Conservation (phyloP, 306 rosid genomes). For the Glycine soja region DNA sequence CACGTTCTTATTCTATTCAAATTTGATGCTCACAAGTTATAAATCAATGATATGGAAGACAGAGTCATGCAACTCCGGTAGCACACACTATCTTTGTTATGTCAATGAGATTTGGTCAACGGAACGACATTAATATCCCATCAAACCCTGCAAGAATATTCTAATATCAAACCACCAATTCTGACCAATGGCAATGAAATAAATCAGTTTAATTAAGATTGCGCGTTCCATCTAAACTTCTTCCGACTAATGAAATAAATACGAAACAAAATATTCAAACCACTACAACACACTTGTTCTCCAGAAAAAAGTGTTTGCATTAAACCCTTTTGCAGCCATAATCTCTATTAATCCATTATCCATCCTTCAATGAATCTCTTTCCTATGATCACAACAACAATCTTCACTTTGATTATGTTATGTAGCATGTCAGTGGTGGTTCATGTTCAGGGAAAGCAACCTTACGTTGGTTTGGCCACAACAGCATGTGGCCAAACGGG, state of each 20-base stretch:
- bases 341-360: not conserved
- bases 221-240: not conserved
- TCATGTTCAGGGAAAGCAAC: constrained; percentile 60
- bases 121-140: not conserved
- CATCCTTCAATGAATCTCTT: constrained; percentile 48
- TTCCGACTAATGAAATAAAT: not conserved
- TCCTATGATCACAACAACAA: not conserved
- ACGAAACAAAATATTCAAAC: not conserved
- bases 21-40: no score
- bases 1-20: not conserved
- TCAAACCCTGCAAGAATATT: not conserved
- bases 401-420: constrained; percentile 43
- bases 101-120: no score
- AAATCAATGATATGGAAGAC: no score
- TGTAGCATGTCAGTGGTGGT: constrained; percentile 29
- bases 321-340: not conserved
- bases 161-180: not conserved
- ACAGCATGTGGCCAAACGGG: constrained; percentile 43
- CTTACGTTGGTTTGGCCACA: constrained; percentile 57
- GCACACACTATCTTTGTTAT: no score
- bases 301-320: no score
- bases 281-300: no score
- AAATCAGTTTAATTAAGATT: not conserved
- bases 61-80: no score
- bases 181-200: not conserved